phyloP scores from a whole-genome alignment of 768 basidiomycete species.

The Tremella fuciformis region DNA sequence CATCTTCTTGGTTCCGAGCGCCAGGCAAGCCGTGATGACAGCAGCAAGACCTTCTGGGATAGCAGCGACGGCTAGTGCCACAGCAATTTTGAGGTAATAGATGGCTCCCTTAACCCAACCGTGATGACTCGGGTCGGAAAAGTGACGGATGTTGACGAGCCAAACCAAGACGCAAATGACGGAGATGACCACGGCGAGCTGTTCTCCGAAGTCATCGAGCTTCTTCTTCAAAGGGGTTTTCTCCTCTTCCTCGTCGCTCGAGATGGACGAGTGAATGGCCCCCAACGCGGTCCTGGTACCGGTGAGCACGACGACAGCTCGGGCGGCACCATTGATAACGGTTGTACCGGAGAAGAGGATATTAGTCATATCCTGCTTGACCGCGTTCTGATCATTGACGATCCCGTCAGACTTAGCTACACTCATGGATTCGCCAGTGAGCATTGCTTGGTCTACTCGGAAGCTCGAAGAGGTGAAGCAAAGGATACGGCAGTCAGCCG shows the following conservation, averaged over 20 bases:
- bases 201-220: conserved; percentile 96
- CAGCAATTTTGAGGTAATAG: conserved; percentile 99
- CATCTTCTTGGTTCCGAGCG: conserved; percentile 98
- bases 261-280: conserved; percentile 94
- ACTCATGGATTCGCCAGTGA: conserved; percentile 89
- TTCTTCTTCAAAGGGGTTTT: conserved; percentile 97
- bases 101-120: conserved; percentile 88
- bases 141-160: conserved; percentile 95
- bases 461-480: conserved; percentile 90
- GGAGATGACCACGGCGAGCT: conserved; percentile 93
- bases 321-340: conserved; percentile 87
- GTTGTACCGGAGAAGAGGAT: conserved; percentile 95
- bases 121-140: conserved; percentile 90
- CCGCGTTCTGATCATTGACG: conserved; percentile 72
- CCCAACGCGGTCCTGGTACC: conserved; percentile 88
- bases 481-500: conserved; percentile 87
- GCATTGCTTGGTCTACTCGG: conserved; percentile 90
- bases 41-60: conserved; percentile 98
- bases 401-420: conserved; percentile 73
- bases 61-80: conserved; percentile 96
- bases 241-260: conserved; percentile 74
- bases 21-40: conserved; percentile 94
- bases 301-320: conserved; percentile 81
- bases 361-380: conserved; percentile 97
- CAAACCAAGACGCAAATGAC: conserved; percentile 97